A percentile compares a stretch with the other conserved stretches of the same genome.
These are phyloP conservation scores for Rhodotorula taiwanensis DNA, from an alignment of 768 basidiomycete genomes.

Conservation along the genomic window DNA sequence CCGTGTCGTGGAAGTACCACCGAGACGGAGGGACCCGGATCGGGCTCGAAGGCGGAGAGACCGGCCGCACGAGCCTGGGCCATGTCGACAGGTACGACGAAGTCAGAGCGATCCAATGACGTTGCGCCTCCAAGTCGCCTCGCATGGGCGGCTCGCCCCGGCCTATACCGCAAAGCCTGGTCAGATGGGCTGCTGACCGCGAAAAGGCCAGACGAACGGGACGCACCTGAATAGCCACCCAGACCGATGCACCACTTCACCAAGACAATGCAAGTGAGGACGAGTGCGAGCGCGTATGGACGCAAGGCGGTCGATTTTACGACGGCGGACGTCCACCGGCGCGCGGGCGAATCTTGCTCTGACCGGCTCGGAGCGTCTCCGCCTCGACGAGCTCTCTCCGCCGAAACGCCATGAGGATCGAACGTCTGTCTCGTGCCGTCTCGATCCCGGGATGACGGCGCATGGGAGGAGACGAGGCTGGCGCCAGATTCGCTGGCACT, in stretches of 20 bases:
- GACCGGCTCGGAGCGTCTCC: background rate
- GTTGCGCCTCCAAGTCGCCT: slow-evolving; percentile 44
- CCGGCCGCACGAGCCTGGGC: slow-evolving; percentile 6
- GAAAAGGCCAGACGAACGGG: background rate
- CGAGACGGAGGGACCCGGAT: slow-evolving; percentile 50
- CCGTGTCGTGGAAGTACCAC: slow-evolving; percentile 84
- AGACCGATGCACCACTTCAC: slow-evolving; percentile 66
- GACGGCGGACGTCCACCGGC: slow-evolving; percentile 5
- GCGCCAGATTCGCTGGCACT: slow-evolving; percentile 7
- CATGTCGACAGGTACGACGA: slow-evolving; percentile 33
- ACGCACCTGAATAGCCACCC: slow-evolving; percentile 71
- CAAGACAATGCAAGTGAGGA: slow-evolving; percentile 41
- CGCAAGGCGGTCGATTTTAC: background rate
- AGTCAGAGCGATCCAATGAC: slow-evolving; percentile 43
- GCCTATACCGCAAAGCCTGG: slow-evolving; percentile 18
- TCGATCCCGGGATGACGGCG: background rate
- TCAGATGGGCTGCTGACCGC: too few species aligned
- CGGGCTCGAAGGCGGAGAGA: background rate
- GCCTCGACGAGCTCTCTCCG: background rate
- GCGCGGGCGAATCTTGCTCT: slow-evolving; percentile 23
- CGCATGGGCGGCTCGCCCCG: slow-evolving; percentile 37
- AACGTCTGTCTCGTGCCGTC: background rate
- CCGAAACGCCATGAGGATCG: background rate
- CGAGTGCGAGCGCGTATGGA: background rate
- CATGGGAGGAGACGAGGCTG: slow-evolving; percentile 6